These are phyloP conservation scores for Agrocybe chaxingu DNA, from an alignment of 768 basidiomycete species.

Conservation along the genomic window DNA sequence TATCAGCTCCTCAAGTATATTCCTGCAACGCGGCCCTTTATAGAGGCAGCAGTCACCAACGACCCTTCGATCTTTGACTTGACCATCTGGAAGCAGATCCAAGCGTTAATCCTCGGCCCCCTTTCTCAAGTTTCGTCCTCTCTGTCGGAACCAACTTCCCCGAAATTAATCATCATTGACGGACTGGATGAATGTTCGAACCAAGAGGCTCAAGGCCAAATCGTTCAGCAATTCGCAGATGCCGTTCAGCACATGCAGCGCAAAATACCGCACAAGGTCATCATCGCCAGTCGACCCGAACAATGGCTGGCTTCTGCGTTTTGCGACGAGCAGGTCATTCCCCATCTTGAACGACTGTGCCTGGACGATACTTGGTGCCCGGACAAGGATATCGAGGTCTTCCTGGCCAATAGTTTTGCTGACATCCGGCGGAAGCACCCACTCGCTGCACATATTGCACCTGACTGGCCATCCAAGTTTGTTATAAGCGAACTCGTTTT, in stretches of 20 bases:
- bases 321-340: background rate
- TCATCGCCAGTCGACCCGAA: slow-evolving; percentile 7
- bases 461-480: slow-evolving; percentile 3
- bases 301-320: background rate
- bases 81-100: background rate
- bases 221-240: background rate
- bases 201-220: background rate
- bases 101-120: slow-evolving; percentile 4
- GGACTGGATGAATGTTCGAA: slow-evolving; percentile 11
- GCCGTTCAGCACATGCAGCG: background rate
- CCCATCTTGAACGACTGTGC: background rate
- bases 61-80: slow-evolving; percentile 5
- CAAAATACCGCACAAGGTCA: background rate
- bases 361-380: background rate
- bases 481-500: slow-evolving; percentile 5
- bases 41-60: background rate
- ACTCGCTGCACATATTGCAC: no score
- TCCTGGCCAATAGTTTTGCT: background rate
- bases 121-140: background rate
- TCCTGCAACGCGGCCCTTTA: background rate
- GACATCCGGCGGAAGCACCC: background rate
- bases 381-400: slow-evolving; percentile 1
- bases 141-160: background rate
- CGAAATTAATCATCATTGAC: slow-evolving; percentile 7
- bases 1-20: slow-evolving; percentile 4